Conservation (phyloP, 192 early-diverging fungal genomes). For the Anaeromyces robustus region DNA sequence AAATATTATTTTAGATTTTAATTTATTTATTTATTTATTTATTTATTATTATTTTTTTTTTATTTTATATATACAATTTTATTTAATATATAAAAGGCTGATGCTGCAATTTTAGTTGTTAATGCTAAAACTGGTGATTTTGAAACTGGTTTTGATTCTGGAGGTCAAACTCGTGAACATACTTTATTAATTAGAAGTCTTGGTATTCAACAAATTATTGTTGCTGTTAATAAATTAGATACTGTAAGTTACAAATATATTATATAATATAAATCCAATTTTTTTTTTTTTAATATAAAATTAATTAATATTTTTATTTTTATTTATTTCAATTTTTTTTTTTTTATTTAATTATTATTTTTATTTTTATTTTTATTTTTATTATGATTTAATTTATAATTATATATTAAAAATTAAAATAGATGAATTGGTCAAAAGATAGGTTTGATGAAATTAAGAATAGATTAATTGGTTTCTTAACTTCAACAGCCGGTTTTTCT, state of each 20-base stretch:
- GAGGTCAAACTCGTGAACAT: slow-evolving; percentile 95
- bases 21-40: too few species aligned
- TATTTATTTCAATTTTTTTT: too few species aligned
- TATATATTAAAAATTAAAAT: too few species aligned
- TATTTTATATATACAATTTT: too few species aligned
- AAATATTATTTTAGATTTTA: too few species aligned
- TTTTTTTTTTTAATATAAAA: too few species aligned
- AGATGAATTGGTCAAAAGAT: slow-evolving; percentile 63
- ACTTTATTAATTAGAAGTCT: slow-evolving; percentile 77
- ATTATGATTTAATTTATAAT: not conserved
- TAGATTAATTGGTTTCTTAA: slow-evolving; percentile 46
- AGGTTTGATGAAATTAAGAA: slow-evolving; percentile 61
- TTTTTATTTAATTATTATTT: not conserved
- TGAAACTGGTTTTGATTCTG: slow-evolving; percentile 83
- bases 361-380: not conserved
- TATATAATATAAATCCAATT: too few species aligned
- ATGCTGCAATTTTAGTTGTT: slow-evolving; percentile 86
- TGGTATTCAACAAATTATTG: slow-evolving; percentile 80
- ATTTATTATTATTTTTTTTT: too few species aligned
- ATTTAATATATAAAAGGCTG: too few species aligned
- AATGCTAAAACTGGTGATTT: slow-evolving; percentile 80
- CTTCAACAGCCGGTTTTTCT: slow-evolving; percentile 62
- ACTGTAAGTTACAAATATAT: slow-evolving; percentile 30
- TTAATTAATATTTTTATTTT: too few species aligned
- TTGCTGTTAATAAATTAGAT: slow-evolving; percentile 95